Evolutionary conservation across 495 filamentous ascomycete genomes (phyloP), one percentile per base, ranked within the genome.

Genomic region (Melanomma pulvis-pyrius): DNA sequence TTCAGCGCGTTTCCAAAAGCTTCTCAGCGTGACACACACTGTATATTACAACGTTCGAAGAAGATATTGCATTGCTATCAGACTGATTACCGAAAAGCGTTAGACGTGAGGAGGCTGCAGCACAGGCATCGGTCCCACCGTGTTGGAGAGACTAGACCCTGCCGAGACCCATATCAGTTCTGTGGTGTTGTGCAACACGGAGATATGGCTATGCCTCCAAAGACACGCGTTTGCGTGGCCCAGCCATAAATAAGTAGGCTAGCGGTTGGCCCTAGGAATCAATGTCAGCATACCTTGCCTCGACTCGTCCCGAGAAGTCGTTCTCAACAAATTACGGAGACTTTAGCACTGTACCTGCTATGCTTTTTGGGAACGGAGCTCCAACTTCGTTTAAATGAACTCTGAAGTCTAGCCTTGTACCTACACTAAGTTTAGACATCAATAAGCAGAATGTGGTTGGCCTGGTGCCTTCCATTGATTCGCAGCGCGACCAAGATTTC

Each of bases 1-100:
- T 49, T 21, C 46, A 57, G 6, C 28, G 28, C 21, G 34, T 59
- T 39, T 19, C 24, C 25, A 48, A 17, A 61, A 52, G 28, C 39
- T 61, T 52, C 52, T 1, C 59, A 22, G 22, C 22, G 47, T n/a
- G 47, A 61, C 47, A 53, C 46, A 29, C 34, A n/a, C 39, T 44
- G 17, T 44, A 39, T 54, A 64, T 64, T 64, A 47, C 60, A 63
- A 44, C 59, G 59, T 47, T 61, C 30, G 28, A 50, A 13, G 21
- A 26, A n/a, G n/a, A 46, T 53, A 62, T 36, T 41, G 48, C 49
- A 46, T 17, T 19, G 19, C 34, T 4, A 9, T 21, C 36, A 34
- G 55, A 55, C 49, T 32, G 32, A 63, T 34, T 55, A 24, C 60
- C 28, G 34, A 26, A 63, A 19, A 11, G 22, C 29, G 48, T 52